Percentiles rank a stretch among this genome's conserved stretches.
phyloP scores from a whole-genome alignment of 2,329 filamentous ascomycete species.

The Colletotrichum liaoningense region DNA sequence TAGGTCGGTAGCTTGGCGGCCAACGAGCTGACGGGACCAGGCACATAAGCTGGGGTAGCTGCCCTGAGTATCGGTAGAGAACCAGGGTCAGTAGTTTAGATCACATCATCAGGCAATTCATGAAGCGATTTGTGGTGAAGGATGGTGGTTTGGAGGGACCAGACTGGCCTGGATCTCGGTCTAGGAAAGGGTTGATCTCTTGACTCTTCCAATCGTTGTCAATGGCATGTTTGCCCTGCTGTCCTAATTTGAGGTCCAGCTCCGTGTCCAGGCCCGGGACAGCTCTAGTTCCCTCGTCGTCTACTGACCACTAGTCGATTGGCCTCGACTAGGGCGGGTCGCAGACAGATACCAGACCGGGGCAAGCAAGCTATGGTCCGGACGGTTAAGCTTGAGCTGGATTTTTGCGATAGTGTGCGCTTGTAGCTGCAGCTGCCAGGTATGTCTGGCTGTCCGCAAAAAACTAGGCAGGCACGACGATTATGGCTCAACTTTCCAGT shows the following conservation, averaged over 20 bases:
- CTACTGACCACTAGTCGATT: constrained; percentile 11
- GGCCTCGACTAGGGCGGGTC: constrained; percentile 13
- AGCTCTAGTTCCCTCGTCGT: constrained; percentile 10
- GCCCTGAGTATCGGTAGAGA: constrained; percentile 4
- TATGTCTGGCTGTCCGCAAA: neutral
- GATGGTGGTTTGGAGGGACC: constrained; percentile 4
- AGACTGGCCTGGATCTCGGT: constrained; percentile 27
- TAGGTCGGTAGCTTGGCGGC: neutral
- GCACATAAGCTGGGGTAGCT: constrained; percentile 29
- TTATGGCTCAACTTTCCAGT: neutral
- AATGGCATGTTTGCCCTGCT: constrained; percentile 13
- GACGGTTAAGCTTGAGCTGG: neutral
- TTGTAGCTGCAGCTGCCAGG: constrained; percentile 2
- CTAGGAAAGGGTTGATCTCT: neutral
- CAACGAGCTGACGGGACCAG: neutral
- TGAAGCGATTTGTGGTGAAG: neutral
- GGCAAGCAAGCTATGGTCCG: constrained; percentile 4
- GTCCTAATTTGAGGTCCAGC: constrained; percentile 13
- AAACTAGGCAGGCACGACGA: neutral
- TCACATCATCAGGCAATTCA: constrained; percentile 12
- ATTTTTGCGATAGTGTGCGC: neutral
- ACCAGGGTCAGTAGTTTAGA: constrained; percentile 9
- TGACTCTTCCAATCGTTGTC: neutral
- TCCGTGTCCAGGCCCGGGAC: constrained; percentile 10
- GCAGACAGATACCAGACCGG: constrained; percentile 14